Percentiles rank a stretch among this genome's conserved stretches.
These are phyloP conservation scores for Gonium pectorale DNA, from an alignment of 139 green algal species.

Conservation along the genomic window DNA sequence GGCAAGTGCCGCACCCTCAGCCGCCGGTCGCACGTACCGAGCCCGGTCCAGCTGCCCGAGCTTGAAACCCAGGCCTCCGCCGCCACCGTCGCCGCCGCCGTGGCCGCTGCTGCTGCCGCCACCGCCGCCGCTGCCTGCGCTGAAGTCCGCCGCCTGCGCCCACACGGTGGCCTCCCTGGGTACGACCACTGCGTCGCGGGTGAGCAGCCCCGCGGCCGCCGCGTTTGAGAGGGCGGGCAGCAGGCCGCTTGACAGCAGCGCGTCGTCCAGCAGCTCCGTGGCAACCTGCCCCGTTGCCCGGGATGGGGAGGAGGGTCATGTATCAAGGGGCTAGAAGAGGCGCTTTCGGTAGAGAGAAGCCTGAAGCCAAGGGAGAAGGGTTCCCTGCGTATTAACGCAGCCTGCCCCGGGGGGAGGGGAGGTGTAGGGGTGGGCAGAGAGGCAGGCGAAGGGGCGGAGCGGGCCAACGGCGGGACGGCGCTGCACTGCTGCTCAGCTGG, in stretches of 20 bases:
- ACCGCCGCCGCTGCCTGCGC: too few relatives aligned
- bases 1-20: too few relatives aligned
- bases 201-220: constrained; percentile 61
- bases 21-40: not conserved
- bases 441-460: too few relatives aligned
- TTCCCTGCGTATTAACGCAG: too few relatives aligned
- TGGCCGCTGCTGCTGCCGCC: too few relatives aligned
- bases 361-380: too few relatives aligned
- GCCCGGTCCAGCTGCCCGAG: not conserved
- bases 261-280: constrained; percentile 80
- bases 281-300: constrained; percentile 63
- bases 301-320: not conserved
- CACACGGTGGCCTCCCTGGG: constrained; percentile 78
- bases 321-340: not conserved
- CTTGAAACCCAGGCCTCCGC: not conserved
- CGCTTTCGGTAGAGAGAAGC: too few relatives aligned
- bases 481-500: too few relatives aligned
- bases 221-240: constrained; percentile 42
- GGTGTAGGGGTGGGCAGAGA: too few relatives aligned
- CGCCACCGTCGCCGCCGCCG: not conserved
- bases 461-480: too few relatives aligned
- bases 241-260: constrained; percentile 43
- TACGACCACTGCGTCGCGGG: constrained; percentile 68
- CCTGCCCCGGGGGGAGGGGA: too few relatives aligned
- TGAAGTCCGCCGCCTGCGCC: constrained; percentile 56